Evolutionary conservation across 371 early-diverging fungal species (phyloP), one percentile per base, ranked within the genome.

Genomic region (Mortierella sp.): DNA sequence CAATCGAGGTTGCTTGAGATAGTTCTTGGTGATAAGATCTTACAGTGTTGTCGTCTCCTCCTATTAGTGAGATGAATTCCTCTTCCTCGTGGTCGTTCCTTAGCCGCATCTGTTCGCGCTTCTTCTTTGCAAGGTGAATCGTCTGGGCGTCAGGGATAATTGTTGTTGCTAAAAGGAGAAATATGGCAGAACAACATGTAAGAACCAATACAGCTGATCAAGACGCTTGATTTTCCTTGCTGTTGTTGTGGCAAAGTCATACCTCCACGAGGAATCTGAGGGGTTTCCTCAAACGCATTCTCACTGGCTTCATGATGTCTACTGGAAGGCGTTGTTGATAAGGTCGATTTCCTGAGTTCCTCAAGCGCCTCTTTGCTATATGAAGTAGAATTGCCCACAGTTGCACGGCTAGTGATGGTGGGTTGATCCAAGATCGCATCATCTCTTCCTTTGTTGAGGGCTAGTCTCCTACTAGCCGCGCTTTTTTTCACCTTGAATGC

Each of bases 341-440:
- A 24, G 2, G 70, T 76, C 2, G 78, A 58, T 39, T 55, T 61
- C n/a, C 66, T 54, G 23, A 76, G 71, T 41, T 70, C 71, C 2
- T 76, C 78, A 19, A 76, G 31, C 13, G 78, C 78, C 18, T 76
- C 78, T 28, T 70, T 76, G 60, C 78, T 76, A 38, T 76, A 76
- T 0, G 70, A 69, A 24, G 46, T 51, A 6, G 69, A 46, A 28
- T 56, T 76, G 1, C 70, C 70, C 1, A 56, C 41, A 1, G 76
- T 69, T 10, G 76, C 76, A 24, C 78, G 52, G 58, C 71, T 76
- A 38, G 66, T 60, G 52, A 65, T 69, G 14, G 58, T 41, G 7
- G 46, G 49, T 12, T 58, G 52, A 41, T 52, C 48, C 14, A 38
- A 8, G 12, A 38, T 39, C 30, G 55, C 21, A 23, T 49, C 28